phyloP scores from a whole-genome alignment of 257 asterid genomes.

The Petrea volubilis region DNA sequence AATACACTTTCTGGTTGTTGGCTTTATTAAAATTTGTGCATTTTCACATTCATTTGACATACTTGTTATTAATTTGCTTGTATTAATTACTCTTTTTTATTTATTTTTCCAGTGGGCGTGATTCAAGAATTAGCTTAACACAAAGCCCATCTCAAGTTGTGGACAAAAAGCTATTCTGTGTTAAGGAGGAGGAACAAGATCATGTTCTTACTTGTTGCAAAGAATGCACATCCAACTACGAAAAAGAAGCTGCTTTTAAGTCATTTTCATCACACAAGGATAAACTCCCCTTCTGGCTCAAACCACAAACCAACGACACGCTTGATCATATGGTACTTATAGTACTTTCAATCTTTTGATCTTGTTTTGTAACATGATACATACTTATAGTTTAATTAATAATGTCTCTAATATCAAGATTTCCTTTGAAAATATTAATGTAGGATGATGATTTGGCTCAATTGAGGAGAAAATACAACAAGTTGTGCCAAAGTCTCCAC shows the following conservation, averaged over 20 bases:
- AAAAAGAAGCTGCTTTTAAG: slow-evolving; percentile 54
- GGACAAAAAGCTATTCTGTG: slow-evolving; percentile 40
- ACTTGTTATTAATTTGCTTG: background rate
- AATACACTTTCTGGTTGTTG: background rate
- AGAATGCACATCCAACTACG: slow-evolving; percentile 70
- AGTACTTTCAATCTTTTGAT: background rate
- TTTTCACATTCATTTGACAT: background rate
- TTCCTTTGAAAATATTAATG: too few relatives aligned
- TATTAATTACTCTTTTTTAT: background rate
- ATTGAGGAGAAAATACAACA: slow-evolving; percentile 74
- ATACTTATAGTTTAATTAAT: background rate
- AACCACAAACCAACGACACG: slow-evolving; percentile 38
- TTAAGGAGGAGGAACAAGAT: slow-evolving; percentile 53
- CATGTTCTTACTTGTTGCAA: slow-evolving; percentile 60
- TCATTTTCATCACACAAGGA: slow-evolving; percentile 32
- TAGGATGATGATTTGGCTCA: slow-evolving; percentile 57
- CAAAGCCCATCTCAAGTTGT: slow-evolving; percentile 38
- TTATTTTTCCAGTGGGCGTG: slow-evolving; percentile 48
- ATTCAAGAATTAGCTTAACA: slow-evolving; percentile 41
- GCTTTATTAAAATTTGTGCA: background rate
- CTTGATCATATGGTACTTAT: slow-evolving; percentile 16
- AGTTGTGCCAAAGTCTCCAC: slow-evolving; percentile 60
- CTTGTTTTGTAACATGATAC: background rate
- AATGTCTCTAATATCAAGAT: too few relatives aligned
- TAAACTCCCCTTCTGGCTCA: slow-evolving; percentile 70